Evolutionary conservation across 106 monocot species (phyloP).

Genomic region (Cymbidium sinense): DNA sequence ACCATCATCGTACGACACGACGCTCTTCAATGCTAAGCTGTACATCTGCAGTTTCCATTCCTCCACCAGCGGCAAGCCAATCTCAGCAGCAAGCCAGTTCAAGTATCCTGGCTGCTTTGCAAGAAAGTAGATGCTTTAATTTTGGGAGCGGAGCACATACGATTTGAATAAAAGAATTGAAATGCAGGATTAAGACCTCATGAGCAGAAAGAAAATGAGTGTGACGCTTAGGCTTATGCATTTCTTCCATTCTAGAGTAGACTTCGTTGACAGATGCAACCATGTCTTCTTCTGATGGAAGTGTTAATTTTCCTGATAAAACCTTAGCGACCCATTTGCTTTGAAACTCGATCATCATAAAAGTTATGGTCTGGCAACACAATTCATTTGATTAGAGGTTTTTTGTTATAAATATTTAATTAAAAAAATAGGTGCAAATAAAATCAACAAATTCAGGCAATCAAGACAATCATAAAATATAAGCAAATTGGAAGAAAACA

Average conservation of each 20-base stretch:
- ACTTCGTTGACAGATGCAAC: conserved; percentile 29
- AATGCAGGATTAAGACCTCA: neutral
- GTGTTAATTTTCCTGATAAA: conserved; percentile 35
- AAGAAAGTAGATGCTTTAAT: neutral
- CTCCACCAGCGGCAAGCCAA: conserved; percentile 20
- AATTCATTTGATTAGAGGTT: too few relatives aligned
- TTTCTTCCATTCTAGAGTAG: conserved; percentile 30
- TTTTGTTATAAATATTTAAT: neutral
- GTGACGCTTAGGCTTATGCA: conserved; percentile 13
- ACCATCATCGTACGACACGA: neutral
- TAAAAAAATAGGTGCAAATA: too few relatives aligned
- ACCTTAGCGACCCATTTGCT: conserved; percentile 60
- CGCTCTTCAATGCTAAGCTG: neutral
- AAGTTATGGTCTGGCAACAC: conserved; percentile 28
- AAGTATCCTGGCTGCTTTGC: conserved; percentile 11
- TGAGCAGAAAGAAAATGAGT: conserved; percentile 26
- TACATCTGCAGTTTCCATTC: conserved; percentile 26
- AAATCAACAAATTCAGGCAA: too few relatives aligned
- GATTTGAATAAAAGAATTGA: too few relatives aligned
- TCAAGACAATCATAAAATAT: too few relatives aligned
- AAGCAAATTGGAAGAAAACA: too few relatives aligned
- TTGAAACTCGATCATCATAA: conserved; percentile 41
- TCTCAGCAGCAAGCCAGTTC: conserved; percentile 24
- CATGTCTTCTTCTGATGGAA: conserved; percentile 47
- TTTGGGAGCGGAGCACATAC: too few relatives aligned